These are phyloP conservation scores for Aspergillus sp. DNA, from an alignment of 2,329 filamentous ascomycete genomes.

Conservation along the genomic window DNA sequence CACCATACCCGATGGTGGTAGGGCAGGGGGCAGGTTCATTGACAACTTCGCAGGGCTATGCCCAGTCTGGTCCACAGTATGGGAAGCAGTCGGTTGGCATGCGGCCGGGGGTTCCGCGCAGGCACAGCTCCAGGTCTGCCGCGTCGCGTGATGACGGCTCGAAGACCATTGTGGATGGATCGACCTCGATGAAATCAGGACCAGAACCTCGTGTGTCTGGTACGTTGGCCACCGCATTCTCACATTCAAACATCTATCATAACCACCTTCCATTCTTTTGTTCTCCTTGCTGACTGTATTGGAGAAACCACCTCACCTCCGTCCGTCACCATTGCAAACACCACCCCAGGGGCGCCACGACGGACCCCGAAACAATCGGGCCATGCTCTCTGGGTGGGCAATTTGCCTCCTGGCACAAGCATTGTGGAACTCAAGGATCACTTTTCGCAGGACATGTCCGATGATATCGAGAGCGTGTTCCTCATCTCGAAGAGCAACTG, in stretches of 20 bases:
- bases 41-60: neutral
- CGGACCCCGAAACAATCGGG: constrained; percentile 63
- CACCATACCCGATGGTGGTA: constrained; percentile 17
- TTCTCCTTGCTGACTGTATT: neutral
- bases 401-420: constrained; percentile 74
- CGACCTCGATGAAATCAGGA: constrained; percentile 20
- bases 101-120: too few relatives aligned
- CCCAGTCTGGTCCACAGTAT: neutral
- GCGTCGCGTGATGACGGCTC: constrained; percentile 20
- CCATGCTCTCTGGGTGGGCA: constrained; percentile 92
- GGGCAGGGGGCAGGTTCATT: constrained; percentile 6
- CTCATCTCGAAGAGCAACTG: constrained; percentile 96
- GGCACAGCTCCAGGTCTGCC: too few relatives aligned
- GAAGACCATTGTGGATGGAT: constrained; percentile 32
- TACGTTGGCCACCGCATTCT: neutral
- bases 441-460: constrained; percentile 68
- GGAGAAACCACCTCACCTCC: neutral
- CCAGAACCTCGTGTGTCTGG: neutral
- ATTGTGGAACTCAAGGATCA: constrained; percentile 82
- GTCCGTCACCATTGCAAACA: constrained; percentile 6
- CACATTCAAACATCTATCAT: neutral
- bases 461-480: constrained; percentile 78
- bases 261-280: neutral
- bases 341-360: constrained; percentile 52
- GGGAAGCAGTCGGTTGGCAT: constrained; percentile 1